Base-by-base conservation (phyloP, 495 filamentous ascomycete species). In the Lasiosphaeria ovina region DNA sequence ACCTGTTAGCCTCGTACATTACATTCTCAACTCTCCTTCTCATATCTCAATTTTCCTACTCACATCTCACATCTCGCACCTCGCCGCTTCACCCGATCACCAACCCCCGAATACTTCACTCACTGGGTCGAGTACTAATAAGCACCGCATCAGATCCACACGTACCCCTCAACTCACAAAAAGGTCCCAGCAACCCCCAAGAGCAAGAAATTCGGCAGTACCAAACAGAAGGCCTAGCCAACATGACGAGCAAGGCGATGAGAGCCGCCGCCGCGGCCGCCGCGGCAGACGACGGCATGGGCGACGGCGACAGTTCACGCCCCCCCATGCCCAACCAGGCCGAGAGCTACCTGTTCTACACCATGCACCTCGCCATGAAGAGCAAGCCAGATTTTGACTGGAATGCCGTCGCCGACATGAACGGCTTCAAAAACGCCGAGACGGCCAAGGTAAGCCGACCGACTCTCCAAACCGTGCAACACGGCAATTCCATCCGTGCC, bases 341-440 rank as follows among this genome's bases (percentile, higher is more conserved):
- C 11, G 67, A 69, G 52, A 45, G 58, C 14, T 57, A 33, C 31
- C 32, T 69, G 38, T 65, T 66, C 59, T 63, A 49, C 48, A 54
- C 57, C 9, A 57, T 66, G 40, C 49, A 65, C 47, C 51, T 55
- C 51, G 54, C 65, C 57, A 61, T 58, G 55, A 64, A 54, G 42
- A 57, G 51, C 47, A 62, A 57, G 17, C 60, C 62, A 14, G 66
- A 66, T 2, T 50, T 70, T 35, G 55, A 70, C 64, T 68, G 66
- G 64, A 36, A 59, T 1, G 58, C 34, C 0, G 59, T 67, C 5
- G 66, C 66, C 0, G 3, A 6, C 3, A 64, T 64, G 11, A 44
- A 45, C 3, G 45, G 44, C 0, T 56, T 59, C 50, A 70, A 66
- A 55, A 68, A 66, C 53, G 63, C 62, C 8, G 62, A 58, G 14